Evolutionary conservation across 2,329 filamentous ascomycete species (phyloP), one percentile per base, ranked within the genome.

Genomic region (Alternaria conjuncta): DNA sequence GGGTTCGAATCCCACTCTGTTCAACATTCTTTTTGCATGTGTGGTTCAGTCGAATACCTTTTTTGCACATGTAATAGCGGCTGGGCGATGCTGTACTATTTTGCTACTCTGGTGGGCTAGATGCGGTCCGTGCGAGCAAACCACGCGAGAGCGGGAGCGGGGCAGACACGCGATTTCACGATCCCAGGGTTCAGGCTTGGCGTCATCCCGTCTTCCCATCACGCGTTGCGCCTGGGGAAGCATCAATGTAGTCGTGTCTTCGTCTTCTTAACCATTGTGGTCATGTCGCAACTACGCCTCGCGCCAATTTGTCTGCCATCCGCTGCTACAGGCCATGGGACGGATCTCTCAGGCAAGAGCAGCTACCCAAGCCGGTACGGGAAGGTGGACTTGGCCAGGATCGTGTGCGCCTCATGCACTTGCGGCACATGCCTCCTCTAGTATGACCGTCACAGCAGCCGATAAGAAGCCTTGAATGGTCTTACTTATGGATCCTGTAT

Each of bases 1-100:
- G 75, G 71, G 75, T 76, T 66, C 75, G 75, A 78, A 64, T 78
- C 77, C 75, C 77, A 77, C 76, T 72, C 73, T 77, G 57, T 65
- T 78, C 77, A 79, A 47, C 51, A 75, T 73, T 53, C 55, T 57
- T 60, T 59, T 25, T 49, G 61, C 30, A 11, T 6, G 9, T 18
- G 36, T 18, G 36, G n/a, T 41, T 12, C 20, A 59, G 43, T 66
- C 74, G 73, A 78, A 64, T 78, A 75, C 72, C 50, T 59, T 57
- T 60, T 59, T 25, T 49, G 60, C 30, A 18, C n/a, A 41, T 45
- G 7, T 21, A 28, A 8, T 11, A 15, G n/a, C 50, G 18, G 44
- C 54, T 23, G 21, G 11, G 36, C 50, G 41, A 30, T 20, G 21
- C 12, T 26, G 8, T 30, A 47, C 30, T 18, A 58, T 58, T 55